A percentile compares a stretch with the other conserved stretches of the same genome.
phyloP scores from a whole-genome alignment of 768 basidiomycete genomes.

The Boletus sp. region DNA sequence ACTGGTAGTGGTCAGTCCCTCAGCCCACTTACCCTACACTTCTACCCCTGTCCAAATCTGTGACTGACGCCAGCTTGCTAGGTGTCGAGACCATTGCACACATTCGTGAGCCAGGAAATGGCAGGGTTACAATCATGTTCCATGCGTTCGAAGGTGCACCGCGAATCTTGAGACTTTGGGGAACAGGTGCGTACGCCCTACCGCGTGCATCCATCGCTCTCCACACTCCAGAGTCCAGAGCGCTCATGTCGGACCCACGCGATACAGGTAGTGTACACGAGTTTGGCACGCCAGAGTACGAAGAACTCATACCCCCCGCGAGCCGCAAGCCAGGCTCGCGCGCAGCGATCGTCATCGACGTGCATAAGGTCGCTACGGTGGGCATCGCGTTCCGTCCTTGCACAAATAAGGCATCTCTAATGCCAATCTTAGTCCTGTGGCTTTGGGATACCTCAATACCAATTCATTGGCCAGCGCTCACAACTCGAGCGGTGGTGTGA shows the following conservation, averaged over 20 bases:
- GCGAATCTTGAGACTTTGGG: conserved; percentile 57
- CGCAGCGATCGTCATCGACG: conserved; percentile 57
- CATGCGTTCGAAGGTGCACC: conserved; percentile 60
- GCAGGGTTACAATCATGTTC: conserved; percentile 61
- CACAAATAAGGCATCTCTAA: background rate
- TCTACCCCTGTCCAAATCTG: background rate
- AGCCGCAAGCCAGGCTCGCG: conserved; percentile 56
- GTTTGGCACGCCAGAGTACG: conserved; percentile 61
- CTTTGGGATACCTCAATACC: conserved; percentile 59
- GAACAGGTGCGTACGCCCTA: conserved; percentile 41
- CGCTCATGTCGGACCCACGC: background rate
- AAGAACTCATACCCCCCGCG: conserved; percentile 45
- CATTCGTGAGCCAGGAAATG: conserved; percentile 54
- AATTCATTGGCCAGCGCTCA: conserved; percentile 54
- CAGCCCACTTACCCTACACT: background rate
- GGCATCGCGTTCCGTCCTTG: conserved; percentile 11
- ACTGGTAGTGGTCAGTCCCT: conserved; percentile 60
- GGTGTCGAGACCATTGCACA: conserved; percentile 61
- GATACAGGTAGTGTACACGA: conserved; percentile 55
- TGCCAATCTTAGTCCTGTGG: conserved; percentile 56
- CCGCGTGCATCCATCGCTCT: background rate
- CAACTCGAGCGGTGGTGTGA: conserved; percentile 47
- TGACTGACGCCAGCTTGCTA: conserved; percentile 17
- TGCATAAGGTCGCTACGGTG: conserved; percentile 56
- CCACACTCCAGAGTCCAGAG: too few species aligned